A percentile compares a stretch with the other conserved stretches of the same genome.
Conservation (phyloP, 2,329 filamentous ascomycete genomes). For the Fusarium pseudocircinatum region DNA sequence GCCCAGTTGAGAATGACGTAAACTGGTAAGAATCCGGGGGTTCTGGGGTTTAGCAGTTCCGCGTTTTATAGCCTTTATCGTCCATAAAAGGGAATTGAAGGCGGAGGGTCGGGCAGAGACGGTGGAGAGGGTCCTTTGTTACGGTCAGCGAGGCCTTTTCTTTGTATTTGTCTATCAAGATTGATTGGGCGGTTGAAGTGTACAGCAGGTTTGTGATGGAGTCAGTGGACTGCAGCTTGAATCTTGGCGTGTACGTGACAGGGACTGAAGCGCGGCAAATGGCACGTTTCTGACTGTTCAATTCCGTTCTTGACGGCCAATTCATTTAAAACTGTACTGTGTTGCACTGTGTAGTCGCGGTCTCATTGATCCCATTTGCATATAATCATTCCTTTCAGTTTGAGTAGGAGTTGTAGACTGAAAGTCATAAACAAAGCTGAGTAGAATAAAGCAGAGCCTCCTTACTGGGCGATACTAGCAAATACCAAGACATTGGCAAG, state of each 20-base stretch:
- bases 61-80: not conserved
- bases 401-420: not conserved
- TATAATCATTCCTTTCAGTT: not conserved
- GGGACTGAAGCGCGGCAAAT: conserved; percentile 16
- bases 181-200: not conserved
- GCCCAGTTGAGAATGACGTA: conserved; percentile 32
- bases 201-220: not conserved
- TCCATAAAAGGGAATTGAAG: conserved; percentile 1
- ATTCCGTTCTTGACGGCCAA: conserved; percentile 20
- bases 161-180: not conserved
- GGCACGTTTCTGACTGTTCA: conserved; percentile 30
- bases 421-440: not conserved
- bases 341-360: conserved; percentile 17
- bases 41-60: conserved; percentile 1
- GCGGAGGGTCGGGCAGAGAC: conserved; percentile 6
- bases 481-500: not conserved
- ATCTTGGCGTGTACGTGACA: conserved; percentile 4
- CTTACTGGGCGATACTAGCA: conserved; percentile 7
- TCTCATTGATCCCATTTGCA: not conserved
- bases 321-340: not conserved
- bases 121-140: conserved; percentile 10
- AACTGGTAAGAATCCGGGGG: conserved; percentile 9
- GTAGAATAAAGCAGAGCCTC: conserved; percentile 27
- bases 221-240: not conserved
- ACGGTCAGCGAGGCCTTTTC: not conserved